phyloP scores from a whole-genome alignment of 2,329 filamentous ascomycete species.

The Stachybotrys echinatus region DNA sequence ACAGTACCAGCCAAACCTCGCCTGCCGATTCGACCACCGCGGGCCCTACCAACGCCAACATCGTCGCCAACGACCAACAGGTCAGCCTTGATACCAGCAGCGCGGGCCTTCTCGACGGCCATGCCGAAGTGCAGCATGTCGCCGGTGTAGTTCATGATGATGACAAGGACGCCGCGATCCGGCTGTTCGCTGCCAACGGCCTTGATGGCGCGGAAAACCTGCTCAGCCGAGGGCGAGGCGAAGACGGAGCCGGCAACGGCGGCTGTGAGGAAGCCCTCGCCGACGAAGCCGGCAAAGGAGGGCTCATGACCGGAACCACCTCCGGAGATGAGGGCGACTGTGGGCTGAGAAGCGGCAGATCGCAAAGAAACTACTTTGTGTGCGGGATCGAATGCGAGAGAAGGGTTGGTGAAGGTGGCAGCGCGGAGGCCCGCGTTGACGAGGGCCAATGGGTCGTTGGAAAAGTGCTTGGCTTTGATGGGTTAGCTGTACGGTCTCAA shows the following conservation, averaged over 20 bases:
- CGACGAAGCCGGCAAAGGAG: constrained; percentile 66
- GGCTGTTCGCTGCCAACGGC: constrained; percentile 44
- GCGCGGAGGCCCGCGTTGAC: constrained; percentile 16
- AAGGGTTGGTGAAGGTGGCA: constrained; percentile 20
- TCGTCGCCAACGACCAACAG: constrained; percentile 55
- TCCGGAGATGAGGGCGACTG: constrained; percentile 39
- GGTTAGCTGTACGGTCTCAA: background rate
- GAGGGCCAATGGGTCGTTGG: constrained; percentile 12
- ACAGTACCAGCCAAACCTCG: constrained; percentile 7
- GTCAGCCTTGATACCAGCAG: constrained; percentile 51
- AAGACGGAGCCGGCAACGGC: constrained; percentile 72
- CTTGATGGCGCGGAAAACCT: constrained; percentile 60
- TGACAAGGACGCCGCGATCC: constrained; percentile 61
- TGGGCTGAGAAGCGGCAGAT: constrained; percentile 7
- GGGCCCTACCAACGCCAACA: constrained; percentile 5
- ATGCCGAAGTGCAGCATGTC: constrained; percentile 71
- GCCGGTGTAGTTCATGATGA: constrained; percentile 72
- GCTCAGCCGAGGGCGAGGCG: constrained; percentile 67
- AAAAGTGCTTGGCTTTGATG: constrained; percentile 14
- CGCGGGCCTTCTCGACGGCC: constrained; percentile 68
- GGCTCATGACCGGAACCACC: constrained; percentile 72
- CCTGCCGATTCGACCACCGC: constrained; percentile 4
- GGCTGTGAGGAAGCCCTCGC: constrained; percentile 61
- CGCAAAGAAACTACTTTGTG: constrained; percentile 19
- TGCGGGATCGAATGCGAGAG: constrained; percentile 15